Evolutionary conservation across 2,329 filamentous ascomycete species (phyloP).

Genomic region (Hymenotorrendiella dingleyae): DNA sequence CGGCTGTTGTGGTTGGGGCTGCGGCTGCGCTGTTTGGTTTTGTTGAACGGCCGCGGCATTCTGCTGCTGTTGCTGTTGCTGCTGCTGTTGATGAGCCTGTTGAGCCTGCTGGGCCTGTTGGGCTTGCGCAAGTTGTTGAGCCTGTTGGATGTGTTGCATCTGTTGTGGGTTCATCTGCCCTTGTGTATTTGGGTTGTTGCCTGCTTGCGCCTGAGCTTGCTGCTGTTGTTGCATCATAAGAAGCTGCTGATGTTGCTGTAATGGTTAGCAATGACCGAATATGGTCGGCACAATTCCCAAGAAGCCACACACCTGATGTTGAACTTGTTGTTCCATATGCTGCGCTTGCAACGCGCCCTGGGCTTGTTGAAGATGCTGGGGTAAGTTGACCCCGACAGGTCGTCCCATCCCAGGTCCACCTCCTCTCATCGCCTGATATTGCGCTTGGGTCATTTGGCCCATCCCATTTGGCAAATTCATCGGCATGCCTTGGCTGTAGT

Average conservation of each 20-base stretch:
- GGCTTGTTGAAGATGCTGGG: constrained; percentile 38
- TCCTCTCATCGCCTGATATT: constrained; percentile 46
- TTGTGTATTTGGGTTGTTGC: constrained; percentile 39
- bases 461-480: constrained; percentile 50
- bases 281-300: background rate
- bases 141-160: constrained; percentile 37
- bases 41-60: constrained; percentile 32
- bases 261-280: constrained; percentile 1
- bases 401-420: constrained; percentile 33
- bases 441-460: constrained; percentile 44
- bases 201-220: constrained; percentile 36
- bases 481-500: constrained; percentile 47
- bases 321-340: constrained; percentile 35
- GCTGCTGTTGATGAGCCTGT: constrained; percentile 34
- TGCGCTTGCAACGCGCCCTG: constrained; percentile 31
- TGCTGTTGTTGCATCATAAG: constrained; percentile 43
- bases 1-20: constrained; percentile 38
- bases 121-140: constrained; percentile 31
- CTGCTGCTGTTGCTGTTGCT: constrained; percentile 40
- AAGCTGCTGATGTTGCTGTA: constrained; percentile 31
- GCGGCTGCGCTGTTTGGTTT: constrained; percentile 37
- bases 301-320: constrained; percentile 21
- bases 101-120: constrained; percentile 36
- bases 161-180: constrained; percentile 44
- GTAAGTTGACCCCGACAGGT: constrained; percentile 41